Conservation (phyloP, 2,329 filamentous ascomycete genomes). For the Ascochyta pisi region DNA sequence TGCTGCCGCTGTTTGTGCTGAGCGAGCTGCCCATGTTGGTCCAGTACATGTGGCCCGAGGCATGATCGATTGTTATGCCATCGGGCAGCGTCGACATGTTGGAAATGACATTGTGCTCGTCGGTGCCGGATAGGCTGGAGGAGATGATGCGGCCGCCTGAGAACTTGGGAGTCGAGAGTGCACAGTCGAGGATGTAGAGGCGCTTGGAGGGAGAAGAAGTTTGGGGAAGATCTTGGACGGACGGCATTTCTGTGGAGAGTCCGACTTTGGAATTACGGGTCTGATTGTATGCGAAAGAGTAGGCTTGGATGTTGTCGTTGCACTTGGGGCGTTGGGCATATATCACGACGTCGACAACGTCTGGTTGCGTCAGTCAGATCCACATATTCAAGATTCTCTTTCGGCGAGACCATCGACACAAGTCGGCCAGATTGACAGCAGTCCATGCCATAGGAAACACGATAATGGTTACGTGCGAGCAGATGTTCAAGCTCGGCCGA, state of each 20-base stretch:
- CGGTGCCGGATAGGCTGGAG: neutral
- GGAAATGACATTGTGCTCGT: conserved; percentile 6
- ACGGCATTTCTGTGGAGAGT: conserved; percentile 11
- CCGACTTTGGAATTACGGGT: neutral
- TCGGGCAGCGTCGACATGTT: conserved; percentile 29
- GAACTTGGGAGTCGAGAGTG: conserved; percentile 2
- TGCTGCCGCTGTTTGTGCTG: conserved; percentile 49
- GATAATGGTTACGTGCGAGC: neutral
- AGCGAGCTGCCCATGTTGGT: conserved; percentile 32
- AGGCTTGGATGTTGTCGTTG: neutral
- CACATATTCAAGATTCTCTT: neutral
- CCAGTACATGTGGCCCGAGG: conserved; percentile 39
- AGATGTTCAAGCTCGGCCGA: conserved; percentile 3
- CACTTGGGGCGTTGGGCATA: neutral
- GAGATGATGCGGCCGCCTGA: conserved; percentile 11
- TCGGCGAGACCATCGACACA: neutral
- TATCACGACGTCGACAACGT: neutral
- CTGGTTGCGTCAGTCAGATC: conserved; percentile 1
- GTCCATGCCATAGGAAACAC: neutral
- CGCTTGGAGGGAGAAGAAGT: neutral
- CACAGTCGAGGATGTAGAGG: conserved; percentile 12
- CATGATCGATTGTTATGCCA: conserved; percentile 37
- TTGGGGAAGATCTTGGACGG: conserved; percentile 28
- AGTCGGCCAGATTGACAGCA: neutral
- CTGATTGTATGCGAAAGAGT: neutral